These are phyloP conservation scores for Talaromyces borbonicus DNA, from an alignment of 495 filamentous ascomycete genomes.

Conservation along the genomic window DNA sequence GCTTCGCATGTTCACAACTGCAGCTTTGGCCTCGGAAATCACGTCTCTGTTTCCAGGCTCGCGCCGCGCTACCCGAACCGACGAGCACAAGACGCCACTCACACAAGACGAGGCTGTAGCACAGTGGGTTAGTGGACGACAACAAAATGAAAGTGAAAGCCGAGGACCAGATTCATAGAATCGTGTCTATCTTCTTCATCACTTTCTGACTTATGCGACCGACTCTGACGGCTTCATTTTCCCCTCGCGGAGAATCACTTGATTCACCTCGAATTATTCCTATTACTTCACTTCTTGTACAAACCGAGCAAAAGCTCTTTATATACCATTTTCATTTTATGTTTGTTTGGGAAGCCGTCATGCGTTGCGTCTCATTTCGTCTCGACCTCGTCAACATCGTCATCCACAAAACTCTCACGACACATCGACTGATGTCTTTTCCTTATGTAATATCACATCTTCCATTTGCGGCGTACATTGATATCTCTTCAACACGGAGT, in stretches of 20 bases:
- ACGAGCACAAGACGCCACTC: constrained; percentile 33
- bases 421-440: too few species aligned
- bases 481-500: too few species aligned
- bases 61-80: constrained; percentile 18
- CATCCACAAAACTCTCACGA: too few species aligned
- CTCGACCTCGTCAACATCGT: too few species aligned
- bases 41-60: constrained; percentile 41
- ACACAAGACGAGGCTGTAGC: constrained; percentile 50
- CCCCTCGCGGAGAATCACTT: too few species aligned
- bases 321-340: not conserved
- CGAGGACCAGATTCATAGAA: constrained; percentile 27
- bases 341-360: too few species aligned
- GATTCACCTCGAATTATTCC: too few species aligned
- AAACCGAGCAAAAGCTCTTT: not conserved
- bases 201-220: too few species aligned
- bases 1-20: constrained; percentile 63
- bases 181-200: constrained; percentile 12
- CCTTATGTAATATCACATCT: too few species aligned
- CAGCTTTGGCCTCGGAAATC: constrained; percentile 56
- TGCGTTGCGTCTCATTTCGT: too few species aligned
- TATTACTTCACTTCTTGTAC: constrained; percentile 1
- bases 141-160: constrained; percentile 40
- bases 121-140: constrained; percentile 54
- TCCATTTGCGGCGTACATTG: too few species aligned
- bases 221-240: too few species aligned